A percentile compares a stretch with the other conserved stretches of the same genome.
Conservation (phyloP, 768 basidiomycete genomes). For the Rhizopogon roseolus region DNA sequence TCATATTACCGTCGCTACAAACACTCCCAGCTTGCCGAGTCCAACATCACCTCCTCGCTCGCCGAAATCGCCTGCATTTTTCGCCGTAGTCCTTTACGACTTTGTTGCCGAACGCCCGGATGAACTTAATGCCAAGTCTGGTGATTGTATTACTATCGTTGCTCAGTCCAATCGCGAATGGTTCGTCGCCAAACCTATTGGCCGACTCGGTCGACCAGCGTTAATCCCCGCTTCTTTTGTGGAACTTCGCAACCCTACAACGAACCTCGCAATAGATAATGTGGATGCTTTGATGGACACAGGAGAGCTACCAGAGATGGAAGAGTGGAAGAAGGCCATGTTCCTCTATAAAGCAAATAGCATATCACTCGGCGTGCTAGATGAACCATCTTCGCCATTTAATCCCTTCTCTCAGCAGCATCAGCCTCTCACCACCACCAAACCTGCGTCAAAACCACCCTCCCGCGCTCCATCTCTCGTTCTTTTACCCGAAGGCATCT, state of each 20-base stretch:
- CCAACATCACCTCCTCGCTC: conserved; percentile 29
- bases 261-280: conserved; percentile 74
- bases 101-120: conserved; percentile 94
- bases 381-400: conserved; percentile 44
- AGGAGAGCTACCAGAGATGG: conserved; percentile 91
- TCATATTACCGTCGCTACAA: conserved; percentile 16
- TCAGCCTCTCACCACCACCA: conserved; percentile 8
- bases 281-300: conserved; percentile 76
- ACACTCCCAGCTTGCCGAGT: conserved; percentile 18
- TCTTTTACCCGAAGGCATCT: conserved; percentile 73
- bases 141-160: conserved; percentile 93
- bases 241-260: conserved; percentile 89
- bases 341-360: conserved; percentile 93
- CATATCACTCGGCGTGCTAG: conserved; percentile 91
- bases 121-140: conserved; percentile 91
- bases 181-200: conserved; percentile 99
- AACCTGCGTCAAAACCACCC: conserved; percentile 9
- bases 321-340: conserved; percentile 98
- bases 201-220: conserved; percentile 89
- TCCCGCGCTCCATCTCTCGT: conserved; percentile 38
- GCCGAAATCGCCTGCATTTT: conserved; percentile 63
- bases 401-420: conserved; percentile 33
- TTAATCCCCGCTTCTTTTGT: conserved; percentile 97
- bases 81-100: conserved; percentile 94
- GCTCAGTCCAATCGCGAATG: conserved; percentile 99